These are phyloP conservation scores for Epichloe coenophiala DNA, from an alignment of 2,329 filamentous ascomycete genomes.

Conservation along the genomic window DNA sequence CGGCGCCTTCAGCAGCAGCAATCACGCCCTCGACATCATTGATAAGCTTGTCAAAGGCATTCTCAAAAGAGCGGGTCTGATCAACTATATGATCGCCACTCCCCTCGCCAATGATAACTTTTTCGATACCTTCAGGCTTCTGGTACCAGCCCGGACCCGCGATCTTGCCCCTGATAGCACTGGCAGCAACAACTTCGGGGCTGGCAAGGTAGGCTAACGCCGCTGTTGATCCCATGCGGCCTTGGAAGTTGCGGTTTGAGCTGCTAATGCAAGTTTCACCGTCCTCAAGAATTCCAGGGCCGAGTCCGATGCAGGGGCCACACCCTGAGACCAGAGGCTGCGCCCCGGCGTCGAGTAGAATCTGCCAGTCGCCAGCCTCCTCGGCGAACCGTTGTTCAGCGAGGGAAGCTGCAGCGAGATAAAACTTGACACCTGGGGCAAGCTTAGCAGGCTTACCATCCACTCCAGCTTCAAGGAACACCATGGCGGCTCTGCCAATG, in stretches of 20 bases:
- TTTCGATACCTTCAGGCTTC: constrained; percentile 51
- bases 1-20: constrained; percentile 29
- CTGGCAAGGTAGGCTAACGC: constrained; percentile 62
- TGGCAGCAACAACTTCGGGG: constrained; percentile 85
- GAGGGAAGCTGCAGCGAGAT: constrained; percentile 75
- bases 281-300: constrained; percentile 60
- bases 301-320: constrained; percentile 76
- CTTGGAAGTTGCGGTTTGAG: constrained; percentile 82
- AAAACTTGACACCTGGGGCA: constrained; percentile 65
- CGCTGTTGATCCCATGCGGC: constrained; percentile 17
- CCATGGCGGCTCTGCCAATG: constrained; percentile 32
- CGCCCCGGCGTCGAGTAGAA: constrained; percentile 51
- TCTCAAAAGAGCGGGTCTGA: constrained; percentile 40
- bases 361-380: constrained; percentile 73
- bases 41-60: constrained; percentile 60
- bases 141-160: constrained; percentile 68
- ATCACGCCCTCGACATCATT: constrained; percentile 53
- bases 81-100: constrained; percentile 43
- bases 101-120: constrained; percentile 56
- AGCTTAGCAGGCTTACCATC: constrained; percentile 52
- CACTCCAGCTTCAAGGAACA: constrained; percentile 61
- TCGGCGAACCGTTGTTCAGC: constrained; percentile 68
- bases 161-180: constrained; percentile 60
- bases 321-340: constrained; percentile 48
- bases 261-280: constrained; percentile 81